These are phyloP conservation scores for Phytophthora fragariaefolia DNA, from an alignment of 352 stramenopile species.

Conservation along the genomic window DNA sequence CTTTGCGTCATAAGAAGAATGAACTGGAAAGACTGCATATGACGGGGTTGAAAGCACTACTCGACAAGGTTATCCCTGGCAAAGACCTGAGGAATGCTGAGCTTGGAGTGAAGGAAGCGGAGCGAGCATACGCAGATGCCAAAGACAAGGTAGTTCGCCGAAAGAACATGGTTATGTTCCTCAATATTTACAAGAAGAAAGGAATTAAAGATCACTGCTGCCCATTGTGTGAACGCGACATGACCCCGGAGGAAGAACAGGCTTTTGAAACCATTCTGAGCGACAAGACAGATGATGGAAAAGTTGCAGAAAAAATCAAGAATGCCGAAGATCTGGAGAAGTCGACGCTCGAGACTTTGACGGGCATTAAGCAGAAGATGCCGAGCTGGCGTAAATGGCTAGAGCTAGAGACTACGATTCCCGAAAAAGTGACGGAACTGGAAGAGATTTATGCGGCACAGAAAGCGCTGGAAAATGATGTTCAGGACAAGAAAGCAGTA, in stretches of 20 bases:
- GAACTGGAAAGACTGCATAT: constrained; percentile 66
- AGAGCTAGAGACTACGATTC: constrained; percentile 54
- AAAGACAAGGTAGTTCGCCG: constrained; percentile 84
- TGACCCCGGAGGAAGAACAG: constrained; percentile 64
- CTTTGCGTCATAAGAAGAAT: constrained; percentile 50
- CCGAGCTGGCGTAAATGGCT: constrained; percentile 77
- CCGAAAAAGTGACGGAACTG: constrained; percentile 52
- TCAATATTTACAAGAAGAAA: constrained; percentile 88
- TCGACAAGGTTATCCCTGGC: constrained; percentile 55
- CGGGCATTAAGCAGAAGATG: constrained; percentile 59
- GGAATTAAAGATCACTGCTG: constrained; percentile 83
- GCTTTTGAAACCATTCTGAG: constrained; percentile 69
- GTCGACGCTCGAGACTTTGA: constrained; percentile 58
- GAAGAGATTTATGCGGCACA: constrained; percentile 56
- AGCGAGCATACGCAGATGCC: constrained; percentile 74
- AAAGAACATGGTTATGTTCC: constrained; percentile 86
- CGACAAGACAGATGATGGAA: constrained; percentile 79
- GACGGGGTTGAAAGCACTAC: constrained; percentile 49
- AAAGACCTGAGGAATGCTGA: constrained; percentile 60
- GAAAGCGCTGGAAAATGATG: constrained; percentile 55
- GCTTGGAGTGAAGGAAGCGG: constrained; percentile 50
- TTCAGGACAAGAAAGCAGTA: constrained; percentile 49
- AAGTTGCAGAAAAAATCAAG: constrained; percentile 80
- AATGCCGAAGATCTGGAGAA: constrained; percentile 65
- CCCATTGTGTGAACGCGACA: constrained; percentile 70